Percentiles rank a stretch among this genome's conserved stretches.
phyloP scores from a whole-genome alignment of 2,329 filamentous ascomycete genomes.

The Penicillium italicum region DNA sequence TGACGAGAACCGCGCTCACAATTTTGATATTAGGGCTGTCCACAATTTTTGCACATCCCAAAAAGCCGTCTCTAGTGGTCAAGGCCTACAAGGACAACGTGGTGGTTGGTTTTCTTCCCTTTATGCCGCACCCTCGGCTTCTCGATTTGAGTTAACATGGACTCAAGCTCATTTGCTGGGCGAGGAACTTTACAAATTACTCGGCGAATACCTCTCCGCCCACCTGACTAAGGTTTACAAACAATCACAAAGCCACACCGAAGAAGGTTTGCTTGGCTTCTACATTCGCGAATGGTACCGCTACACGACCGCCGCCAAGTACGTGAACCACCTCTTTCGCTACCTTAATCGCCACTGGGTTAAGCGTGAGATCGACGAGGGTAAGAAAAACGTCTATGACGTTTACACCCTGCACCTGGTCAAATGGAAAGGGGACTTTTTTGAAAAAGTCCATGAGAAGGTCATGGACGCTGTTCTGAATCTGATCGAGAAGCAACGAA shows the following conservation, averaged over 20 bases:
- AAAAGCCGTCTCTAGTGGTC: slow-evolving; percentile 69
- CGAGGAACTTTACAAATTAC: slow-evolving; percentile 90
- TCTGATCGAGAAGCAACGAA: slow-evolving; percentile 93
- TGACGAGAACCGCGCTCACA: slow-evolving; percentile 14
- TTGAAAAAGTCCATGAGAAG: slow-evolving; percentile 74
- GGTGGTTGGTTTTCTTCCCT: slow-evolving; percentile 57
- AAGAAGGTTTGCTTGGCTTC: slow-evolving; percentile 84
- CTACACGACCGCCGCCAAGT: slow-evolving; percentile 93
- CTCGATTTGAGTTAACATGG: neutral
- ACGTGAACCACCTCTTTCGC: slow-evolving; percentile 93
- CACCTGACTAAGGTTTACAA: slow-evolving; percentile 71
- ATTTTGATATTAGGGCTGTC: slow-evolving; percentile 60
- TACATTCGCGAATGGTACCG: slow-evolving; percentile 97
- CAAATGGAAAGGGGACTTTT: slow-evolving; percentile 90
- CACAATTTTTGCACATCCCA: slow-evolving; percentile 99
- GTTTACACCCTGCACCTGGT: slow-evolving; percentile 96
- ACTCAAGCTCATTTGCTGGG: slow-evolving; percentile 79
- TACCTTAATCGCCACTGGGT: slow-evolving; percentile 99
- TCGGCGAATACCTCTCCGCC: slow-evolving; percentile 76
- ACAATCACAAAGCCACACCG: slow-evolving; percentile 73
- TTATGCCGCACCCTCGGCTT: neutral
- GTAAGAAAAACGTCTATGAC: slow-evolving; percentile 96
- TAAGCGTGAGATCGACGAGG: slow-evolving; percentile 97
- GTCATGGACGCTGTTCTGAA: slow-evolving; percentile 95
- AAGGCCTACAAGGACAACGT: slow-evolving; percentile 57